Evolutionary conservation across 2,329 filamentous ascomycete genomes (phyloP).

Genomic region (Penicillium sp.): DNA sequence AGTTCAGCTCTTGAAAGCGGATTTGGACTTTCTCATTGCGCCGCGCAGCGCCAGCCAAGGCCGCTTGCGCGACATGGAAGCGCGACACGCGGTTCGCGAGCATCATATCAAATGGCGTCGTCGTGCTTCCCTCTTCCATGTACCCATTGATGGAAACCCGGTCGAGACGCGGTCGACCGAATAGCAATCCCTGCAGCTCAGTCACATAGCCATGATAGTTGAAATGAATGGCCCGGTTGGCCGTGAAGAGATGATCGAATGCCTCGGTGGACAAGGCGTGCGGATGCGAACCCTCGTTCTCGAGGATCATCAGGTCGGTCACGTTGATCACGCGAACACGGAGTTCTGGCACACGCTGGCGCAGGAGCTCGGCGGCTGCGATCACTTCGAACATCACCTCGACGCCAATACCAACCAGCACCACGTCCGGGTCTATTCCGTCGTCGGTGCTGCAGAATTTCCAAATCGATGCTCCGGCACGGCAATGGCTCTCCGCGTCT

Average conservation of each 20-base stretch:
- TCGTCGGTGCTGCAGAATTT: slow-evolving; percentile 55
- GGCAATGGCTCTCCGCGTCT: slow-evolving; percentile 58
- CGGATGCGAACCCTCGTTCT: slow-evolving; percentile 51
- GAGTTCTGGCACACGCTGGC: slow-evolving; percentile 47
- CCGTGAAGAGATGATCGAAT: slow-evolving; percentile 55
- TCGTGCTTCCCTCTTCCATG: slow-evolving; percentile 60
- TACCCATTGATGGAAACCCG: slow-evolving; percentile 56
- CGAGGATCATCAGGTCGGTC: slow-evolving; percentile 60
- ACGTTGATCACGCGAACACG: slow-evolving; percentile 60
- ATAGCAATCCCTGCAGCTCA: slow-evolving; percentile 57
- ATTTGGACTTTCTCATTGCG: slow-evolving; percentile 46
- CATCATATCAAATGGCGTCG: slow-evolving; percentile 67
- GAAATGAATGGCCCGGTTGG: slow-evolving; percentile 53
- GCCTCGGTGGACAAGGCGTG: slow-evolving; percentile 50
- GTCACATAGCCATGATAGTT: slow-evolving; percentile 62
- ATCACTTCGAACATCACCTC: slow-evolving; percentile 62
- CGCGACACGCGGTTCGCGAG: slow-evolving; percentile 55
- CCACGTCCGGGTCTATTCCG: slow-evolving; percentile 55
- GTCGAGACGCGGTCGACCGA: slow-evolving; percentile 50
- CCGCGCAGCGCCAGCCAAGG: slow-evolving; percentile 46
- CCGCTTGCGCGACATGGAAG: slow-evolving; percentile 54
- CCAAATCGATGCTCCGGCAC: slow-evolving; percentile 55
- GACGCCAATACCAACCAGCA: slow-evolving; percentile 59
- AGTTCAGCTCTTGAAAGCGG: slow-evolving; percentile 43
- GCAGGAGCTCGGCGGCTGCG: slow-evolving; percentile 53